phyloP scores from a whole-genome alignment of 129 eudicot species.

The Helianthus annuus region DNA sequence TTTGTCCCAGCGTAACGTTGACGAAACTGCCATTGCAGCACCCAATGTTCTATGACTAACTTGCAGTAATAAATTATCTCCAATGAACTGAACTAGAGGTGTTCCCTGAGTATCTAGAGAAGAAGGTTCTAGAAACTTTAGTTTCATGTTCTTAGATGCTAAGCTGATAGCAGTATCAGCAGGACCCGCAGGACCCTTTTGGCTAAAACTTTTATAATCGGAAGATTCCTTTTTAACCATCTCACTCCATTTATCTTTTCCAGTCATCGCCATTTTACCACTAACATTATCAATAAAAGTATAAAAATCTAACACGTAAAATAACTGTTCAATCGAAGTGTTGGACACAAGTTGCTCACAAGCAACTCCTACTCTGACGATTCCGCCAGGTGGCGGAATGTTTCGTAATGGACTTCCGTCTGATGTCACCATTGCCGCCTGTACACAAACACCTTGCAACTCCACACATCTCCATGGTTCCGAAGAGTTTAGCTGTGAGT shows the following conservation, averaged over 20 bases:
- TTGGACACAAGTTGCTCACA: conserved; percentile 71
- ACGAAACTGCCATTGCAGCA: conserved; percentile 79
- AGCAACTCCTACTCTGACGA: conserved; percentile 74
- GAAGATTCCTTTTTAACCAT: conserved; percentile 35
- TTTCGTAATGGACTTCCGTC: conserved; percentile 65
- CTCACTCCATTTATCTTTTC: conserved; percentile 35
- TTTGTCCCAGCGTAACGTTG: conserved; percentile 66
- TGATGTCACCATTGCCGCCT: conserved; percentile 93
- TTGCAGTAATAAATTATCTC: conserved; percentile 59
- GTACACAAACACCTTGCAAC: conserved; percentile 56
- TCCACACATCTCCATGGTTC: conserved; percentile 77
- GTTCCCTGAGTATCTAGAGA: conserved; percentile 42
- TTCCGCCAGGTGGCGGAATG: conserved; percentile 84
- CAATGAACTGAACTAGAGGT: conserved; percentile 68
- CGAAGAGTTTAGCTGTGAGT: conserved; percentile 37
- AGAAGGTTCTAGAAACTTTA: conserved; percentile 67
- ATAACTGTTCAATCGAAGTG: conserved; percentile 82
- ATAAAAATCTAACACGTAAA: conserved; percentile 73
- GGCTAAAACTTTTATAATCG: conserved; percentile 36
- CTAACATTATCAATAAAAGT: conserved; percentile 59
- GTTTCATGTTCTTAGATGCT: conserved; percentile 53
- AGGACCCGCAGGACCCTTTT: conserved; percentile 76
- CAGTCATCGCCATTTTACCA: conserved; percentile 54
- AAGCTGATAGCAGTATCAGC: conserved; percentile 75
- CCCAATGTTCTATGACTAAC: conserved; percentile 83